Evolutionary conservation across 177 flowering plant species (phyloP).

Genomic region (Tripterygium wilfordii): DNA sequence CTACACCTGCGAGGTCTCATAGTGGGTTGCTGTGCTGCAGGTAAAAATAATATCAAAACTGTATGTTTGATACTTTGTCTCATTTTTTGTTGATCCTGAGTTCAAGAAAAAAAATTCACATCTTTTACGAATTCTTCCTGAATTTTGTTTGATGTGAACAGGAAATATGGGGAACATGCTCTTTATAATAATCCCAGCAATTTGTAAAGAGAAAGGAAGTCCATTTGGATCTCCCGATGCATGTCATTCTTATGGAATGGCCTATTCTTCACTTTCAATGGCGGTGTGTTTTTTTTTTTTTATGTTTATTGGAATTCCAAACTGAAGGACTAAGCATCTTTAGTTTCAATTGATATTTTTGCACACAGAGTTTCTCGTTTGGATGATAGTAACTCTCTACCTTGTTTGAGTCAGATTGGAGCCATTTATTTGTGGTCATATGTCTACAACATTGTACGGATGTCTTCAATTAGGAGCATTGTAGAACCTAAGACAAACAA

Average conservation of each 20-base stretch:
- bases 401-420: slow-evolving; percentile 24
- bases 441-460: slow-evolving; percentile 25
- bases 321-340: too few species aligned
- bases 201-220: slow-evolving; percentile 65
- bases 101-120: too few species aligned
- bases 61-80: neutral
- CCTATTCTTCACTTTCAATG: slow-evolving; percentile 72
- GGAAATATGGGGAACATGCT: slow-evolving; percentile 77
- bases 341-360: too few species aligned
- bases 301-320: neutral
- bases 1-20: slow-evolving; percentile 22
- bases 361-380: neutral
- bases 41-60: slow-evolving; percentile 6
- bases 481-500: neutral
- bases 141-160: slow-evolving; percentile 18
- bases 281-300: slow-evolving; percentile 40
- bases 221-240: slow-evolving; percentile 64
- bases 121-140: too few species aligned
- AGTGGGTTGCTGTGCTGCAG: slow-evolving; percentile 34
- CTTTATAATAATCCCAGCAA: slow-evolving; percentile 69
- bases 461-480: slow-evolving; percentile 4
- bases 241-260: slow-evolving; percentile 50
- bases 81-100: neutral
- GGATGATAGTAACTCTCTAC: too few species aligned
- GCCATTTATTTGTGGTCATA: slow-evolving; percentile 37